These are phyloP conservation scores for Mortierella alpina DNA, from an alignment of 192 early-diverging fungal species.

Conservation along the genomic window DNA sequence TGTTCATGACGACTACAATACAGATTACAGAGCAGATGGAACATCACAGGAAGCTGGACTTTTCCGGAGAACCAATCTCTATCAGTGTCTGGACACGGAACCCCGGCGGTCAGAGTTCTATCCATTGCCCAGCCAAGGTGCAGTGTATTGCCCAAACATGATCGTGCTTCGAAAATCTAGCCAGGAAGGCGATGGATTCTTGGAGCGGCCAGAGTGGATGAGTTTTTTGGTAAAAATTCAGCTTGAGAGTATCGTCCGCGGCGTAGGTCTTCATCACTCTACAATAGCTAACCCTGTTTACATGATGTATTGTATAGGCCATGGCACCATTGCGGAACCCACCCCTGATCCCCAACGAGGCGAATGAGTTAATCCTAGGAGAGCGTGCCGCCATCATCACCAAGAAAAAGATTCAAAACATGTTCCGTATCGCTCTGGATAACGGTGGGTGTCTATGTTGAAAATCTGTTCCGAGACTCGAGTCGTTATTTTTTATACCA, in stretches of 20 bases:
- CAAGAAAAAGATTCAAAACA: conserved; percentile 55
- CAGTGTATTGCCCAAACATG: conserved; percentile 59
- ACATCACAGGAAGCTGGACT: conserved; percentile 58
- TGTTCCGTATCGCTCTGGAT: conserved; percentile 58
- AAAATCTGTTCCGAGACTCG: neutral
- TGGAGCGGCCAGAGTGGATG: conserved; percentile 57
- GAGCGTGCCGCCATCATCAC: conserved; percentile 53
- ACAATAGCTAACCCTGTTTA: neutral
- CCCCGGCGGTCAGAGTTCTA: conserved; percentile 52
- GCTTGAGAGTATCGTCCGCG: neutral
- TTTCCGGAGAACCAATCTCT: conserved; percentile 56
- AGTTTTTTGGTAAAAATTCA: conserved; percentile 50
- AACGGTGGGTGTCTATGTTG: conserved; percentile 39
- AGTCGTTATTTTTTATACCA: neutral
- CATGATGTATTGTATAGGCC: conserved; percentile 20
- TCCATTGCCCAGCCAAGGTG: conserved; percentile 51
- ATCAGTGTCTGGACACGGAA: conserved; percentile 55
- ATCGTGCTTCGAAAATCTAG: conserved; percentile 48
- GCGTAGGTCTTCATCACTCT: neutral
- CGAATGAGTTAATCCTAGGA: conserved; percentile 43
- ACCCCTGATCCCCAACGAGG: conserved; percentile 26
- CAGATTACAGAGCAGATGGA: conserved; percentile 50
- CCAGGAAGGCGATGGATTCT: conserved; percentile 38
- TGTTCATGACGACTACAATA: neutral
- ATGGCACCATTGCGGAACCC: conserved; percentile 54